Conservation (phyloP, 73 alveolate genomes). For the Paramecium bursaria region DNA sequence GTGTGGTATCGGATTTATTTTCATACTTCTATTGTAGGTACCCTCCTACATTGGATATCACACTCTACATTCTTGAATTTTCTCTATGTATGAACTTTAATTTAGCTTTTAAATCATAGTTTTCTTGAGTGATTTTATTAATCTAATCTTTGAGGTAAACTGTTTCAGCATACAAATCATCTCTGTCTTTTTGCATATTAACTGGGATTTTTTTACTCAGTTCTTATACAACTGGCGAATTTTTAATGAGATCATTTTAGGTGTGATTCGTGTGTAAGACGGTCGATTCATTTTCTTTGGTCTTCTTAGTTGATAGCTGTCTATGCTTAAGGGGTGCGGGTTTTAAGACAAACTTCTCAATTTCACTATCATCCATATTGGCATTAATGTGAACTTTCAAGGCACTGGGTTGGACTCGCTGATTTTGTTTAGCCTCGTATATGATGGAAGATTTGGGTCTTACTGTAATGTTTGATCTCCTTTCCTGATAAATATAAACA, state of each 20-base stretch:
- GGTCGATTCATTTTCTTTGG: slow-evolving; percentile 25
- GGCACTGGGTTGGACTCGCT: slow-evolving; percentile 30
- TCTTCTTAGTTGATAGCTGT: slow-evolving; percentile 37
- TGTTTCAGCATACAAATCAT: slow-evolving; percentile 50
- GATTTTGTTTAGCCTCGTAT: slow-evolving; percentile 21
- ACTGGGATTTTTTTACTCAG: slow-evolving; percentile 24
- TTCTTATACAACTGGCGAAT: slow-evolving; percentile 55
- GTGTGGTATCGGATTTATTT: slow-evolving; percentile 6
- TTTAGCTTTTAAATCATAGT: slow-evolving; percentile 53
- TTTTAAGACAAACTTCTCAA: slow-evolving; percentile 34
- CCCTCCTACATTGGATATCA: slow-evolving; percentile 43
- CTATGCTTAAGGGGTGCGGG: slow-evolving; percentile 35
- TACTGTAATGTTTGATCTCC: not conserved
- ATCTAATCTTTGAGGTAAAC: slow-evolving; percentile 45
- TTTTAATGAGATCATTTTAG: not conserved
- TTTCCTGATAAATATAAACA: no score
- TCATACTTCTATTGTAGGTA: slow-evolving; percentile 20
- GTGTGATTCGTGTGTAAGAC: slow-evolving; percentile 8
- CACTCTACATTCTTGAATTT: slow-evolving; percentile 42
- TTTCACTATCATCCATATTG: not conserved
- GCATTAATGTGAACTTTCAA: slow-evolving; percentile 25
- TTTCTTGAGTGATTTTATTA: slow-evolving; percentile 43
- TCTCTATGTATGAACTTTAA: slow-evolving; percentile 5
- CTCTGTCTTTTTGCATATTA: slow-evolving; percentile 32
- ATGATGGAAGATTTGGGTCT: slow-evolving; percentile 44